Evolutionary conservation across 768 basidiomycete genomes (phyloP).

Genomic region (Collybia sp.): DNA sequence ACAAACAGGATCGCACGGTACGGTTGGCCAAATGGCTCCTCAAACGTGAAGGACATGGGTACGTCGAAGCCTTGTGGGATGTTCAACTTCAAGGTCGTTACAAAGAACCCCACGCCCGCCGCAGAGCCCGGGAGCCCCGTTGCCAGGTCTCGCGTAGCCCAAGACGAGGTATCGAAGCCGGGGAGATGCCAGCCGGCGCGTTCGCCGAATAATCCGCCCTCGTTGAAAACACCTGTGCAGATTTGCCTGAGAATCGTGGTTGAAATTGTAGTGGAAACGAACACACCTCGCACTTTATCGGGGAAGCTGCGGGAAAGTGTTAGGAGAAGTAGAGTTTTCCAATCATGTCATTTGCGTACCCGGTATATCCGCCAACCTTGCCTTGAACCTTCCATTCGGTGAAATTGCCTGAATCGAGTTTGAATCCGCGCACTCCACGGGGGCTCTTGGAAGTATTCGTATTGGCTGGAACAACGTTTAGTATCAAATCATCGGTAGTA

Average conservation of each 20-base stretch:
- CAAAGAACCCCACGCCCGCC: conserved; percentile 80
- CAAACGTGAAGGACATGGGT: conserved; percentile 69
- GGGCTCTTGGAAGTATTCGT: conserved; percentile 64
- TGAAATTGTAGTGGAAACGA: neutral
- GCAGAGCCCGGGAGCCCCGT: conserved; percentile 49
- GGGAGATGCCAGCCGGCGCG: conserved; percentile 74
- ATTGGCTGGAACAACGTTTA: conserved; percentile 18
- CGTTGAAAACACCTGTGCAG: conserved; percentile 52
- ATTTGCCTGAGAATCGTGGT: neutral
- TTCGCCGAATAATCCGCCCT: conserved; percentile 71
- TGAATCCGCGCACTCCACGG: conserved; percentile 75
- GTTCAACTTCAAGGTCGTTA: conserved; percentile 63
- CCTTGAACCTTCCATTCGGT: conserved; percentile 70
- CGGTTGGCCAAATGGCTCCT: conserved; percentile 50
- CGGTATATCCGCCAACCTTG: conserved; percentile 66
- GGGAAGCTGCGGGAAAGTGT: conserved; percentile 49
- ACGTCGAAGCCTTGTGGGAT: conserved; percentile 61
- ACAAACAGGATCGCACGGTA: conserved; percentile 75
- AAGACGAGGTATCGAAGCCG: conserved; percentile 58
- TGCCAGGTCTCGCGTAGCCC: conserved; percentile 52
- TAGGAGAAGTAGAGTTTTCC: neutral
- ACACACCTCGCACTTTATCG: conserved; percentile 54
- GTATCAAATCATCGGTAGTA: neutral
- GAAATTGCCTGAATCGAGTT: conserved; percentile 59
- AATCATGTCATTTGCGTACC: conserved; percentile 30